Evolutionary conservation across 768 basidiomycete genomes (phyloP).

Genomic region (Phaeotremella fagi): DNA sequence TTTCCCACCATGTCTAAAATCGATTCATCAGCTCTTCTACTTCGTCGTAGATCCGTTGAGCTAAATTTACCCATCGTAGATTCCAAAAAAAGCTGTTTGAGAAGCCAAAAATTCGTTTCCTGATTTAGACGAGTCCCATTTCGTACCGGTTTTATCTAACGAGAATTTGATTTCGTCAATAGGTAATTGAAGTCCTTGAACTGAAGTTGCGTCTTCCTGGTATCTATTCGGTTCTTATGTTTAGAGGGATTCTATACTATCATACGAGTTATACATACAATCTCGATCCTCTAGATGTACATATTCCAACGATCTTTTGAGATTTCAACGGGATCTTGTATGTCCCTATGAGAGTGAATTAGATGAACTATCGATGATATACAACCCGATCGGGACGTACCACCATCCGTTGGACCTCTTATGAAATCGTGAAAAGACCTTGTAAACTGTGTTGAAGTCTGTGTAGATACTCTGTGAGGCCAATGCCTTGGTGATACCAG

Average conservation of each 20-base stretch:
- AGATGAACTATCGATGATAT: background rate
- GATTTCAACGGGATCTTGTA: constrained; percentile 36
- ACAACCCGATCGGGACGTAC: constrained; percentile 68
- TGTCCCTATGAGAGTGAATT: constrained; percentile 11
- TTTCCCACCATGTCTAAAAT: constrained; percentile 88
- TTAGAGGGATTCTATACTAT: background rate
- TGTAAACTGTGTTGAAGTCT: background rate
- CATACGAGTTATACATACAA: constrained; percentile 16
- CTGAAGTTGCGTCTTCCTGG: constrained; percentile 82
- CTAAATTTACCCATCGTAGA: constrained; percentile 73
- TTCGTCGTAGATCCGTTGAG: background rate
- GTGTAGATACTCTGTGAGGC: background rate
- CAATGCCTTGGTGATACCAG: no score
- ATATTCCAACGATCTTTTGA: constrained; percentile 34
- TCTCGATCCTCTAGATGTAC: constrained; percentile 29
- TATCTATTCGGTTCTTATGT: constrained; percentile 54
- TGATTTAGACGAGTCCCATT: constrained; percentile 63
- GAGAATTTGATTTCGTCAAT: constrained; percentile 67
- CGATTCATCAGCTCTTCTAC: constrained; percentile 1
- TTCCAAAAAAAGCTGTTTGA: constrained; percentile 79
- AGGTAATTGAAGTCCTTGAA: constrained; percentile 68
- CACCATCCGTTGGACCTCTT: constrained; percentile 65
- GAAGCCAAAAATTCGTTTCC: constrained; percentile 56
- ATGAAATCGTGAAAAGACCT: constrained; percentile 8
- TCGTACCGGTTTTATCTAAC: constrained; percentile 59